These are phyloP conservation scores for Plasmodiophora brassicae DNA, from an alignment of 208 protist genomes.

Conservation along the genomic window DNA sequence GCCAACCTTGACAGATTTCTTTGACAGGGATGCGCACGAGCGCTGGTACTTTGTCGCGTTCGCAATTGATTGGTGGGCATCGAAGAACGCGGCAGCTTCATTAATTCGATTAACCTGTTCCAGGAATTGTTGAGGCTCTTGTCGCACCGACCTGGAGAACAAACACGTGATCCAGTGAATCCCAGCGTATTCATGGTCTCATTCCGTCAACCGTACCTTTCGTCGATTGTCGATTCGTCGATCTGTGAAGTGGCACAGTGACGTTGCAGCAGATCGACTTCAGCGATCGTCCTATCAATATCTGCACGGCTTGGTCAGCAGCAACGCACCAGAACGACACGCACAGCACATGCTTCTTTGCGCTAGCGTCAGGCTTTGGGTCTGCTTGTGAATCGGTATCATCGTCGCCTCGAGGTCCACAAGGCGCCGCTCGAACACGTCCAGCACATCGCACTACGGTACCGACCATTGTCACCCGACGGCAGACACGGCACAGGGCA, in stretches of 20 bases:
- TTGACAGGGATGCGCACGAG: background rate
- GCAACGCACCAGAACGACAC: background rate
- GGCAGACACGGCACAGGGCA: background rate
- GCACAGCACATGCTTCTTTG: background rate
- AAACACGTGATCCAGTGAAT: background rate
- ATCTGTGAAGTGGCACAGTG: background rate
- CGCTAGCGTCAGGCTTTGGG: background rate
- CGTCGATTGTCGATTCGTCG: background rate
- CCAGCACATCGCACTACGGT: background rate
- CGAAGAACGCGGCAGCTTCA: background rate
- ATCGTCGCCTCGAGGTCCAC: background rate
- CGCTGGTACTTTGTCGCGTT: background rate
- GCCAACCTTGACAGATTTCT: background rate
- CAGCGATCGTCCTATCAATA: background rate
- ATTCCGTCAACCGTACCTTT: too few species aligned
- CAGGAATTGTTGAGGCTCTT: background rate
- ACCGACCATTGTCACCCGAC: background rate
- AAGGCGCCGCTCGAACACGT: background rate
- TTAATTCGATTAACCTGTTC: background rate
- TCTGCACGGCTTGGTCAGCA: background rate
- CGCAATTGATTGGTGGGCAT: background rate
- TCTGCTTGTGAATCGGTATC: background rate
- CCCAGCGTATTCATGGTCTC: background rate
- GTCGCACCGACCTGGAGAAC: background rate
- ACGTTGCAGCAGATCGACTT: background rate